These are phyloP conservation scores for Colletotrichum abscissum DNA, from an alignment of 2,329 filamentous ascomycete species.

Conservation along the genomic window DNA sequence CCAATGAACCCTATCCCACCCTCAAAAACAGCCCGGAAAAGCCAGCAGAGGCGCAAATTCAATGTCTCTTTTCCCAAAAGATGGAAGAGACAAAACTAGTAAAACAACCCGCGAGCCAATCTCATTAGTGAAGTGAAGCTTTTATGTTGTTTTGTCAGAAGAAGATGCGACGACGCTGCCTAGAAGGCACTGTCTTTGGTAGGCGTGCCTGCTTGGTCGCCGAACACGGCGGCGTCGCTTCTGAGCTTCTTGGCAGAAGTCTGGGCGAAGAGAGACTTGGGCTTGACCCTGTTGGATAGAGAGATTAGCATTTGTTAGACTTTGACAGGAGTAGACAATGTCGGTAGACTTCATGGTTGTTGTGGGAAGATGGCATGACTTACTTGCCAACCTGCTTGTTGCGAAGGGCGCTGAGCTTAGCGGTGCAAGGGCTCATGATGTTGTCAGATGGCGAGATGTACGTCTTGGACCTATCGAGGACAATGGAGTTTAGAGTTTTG, in stretches of 20 bases:
- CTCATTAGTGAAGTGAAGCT: slow-evolving; percentile 23
- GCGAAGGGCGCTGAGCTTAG: slow-evolving; percentile 84
- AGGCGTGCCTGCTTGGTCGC: slow-evolving; percentile 38
- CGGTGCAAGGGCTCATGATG: slow-evolving; percentile 88
- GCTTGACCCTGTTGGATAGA: slow-evolving; percentile 63
- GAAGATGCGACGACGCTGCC: slow-evolving; percentile 18
- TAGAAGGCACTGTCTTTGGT: slow-evolving; percentile 31
- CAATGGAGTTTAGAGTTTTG: slow-evolving; percentile 26
- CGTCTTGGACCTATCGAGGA: slow-evolving; percentile 52
- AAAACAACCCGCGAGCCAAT: slow-evolving; percentile 27
- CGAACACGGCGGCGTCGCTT: slow-evolving; percentile 42
- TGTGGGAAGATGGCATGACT: slow-evolving; percentile 44
- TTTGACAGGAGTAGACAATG: not conserved
- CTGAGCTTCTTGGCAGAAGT: slow-evolving; percentile 72
- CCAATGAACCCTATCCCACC: slow-evolving; percentile 24
- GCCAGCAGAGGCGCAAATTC: slow-evolving; percentile 12
- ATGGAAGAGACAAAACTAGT: slow-evolving; percentile 14
- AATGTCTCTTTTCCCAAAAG: not conserved
- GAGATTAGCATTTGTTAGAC: not conserved
- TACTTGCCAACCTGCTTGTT: slow-evolving; percentile 85
- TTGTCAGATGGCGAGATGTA: slow-evolving; percentile 89
- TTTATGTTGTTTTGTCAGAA: slow-evolving; percentile 28
- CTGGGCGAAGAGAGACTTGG: slow-evolving; percentile 75
- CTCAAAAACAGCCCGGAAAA: slow-evolving; percentile 4
- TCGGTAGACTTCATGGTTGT: not conserved